Base-by-base conservation (phyloP, 176 grass and related monocot species). In the Stipa capillata region DNA sequence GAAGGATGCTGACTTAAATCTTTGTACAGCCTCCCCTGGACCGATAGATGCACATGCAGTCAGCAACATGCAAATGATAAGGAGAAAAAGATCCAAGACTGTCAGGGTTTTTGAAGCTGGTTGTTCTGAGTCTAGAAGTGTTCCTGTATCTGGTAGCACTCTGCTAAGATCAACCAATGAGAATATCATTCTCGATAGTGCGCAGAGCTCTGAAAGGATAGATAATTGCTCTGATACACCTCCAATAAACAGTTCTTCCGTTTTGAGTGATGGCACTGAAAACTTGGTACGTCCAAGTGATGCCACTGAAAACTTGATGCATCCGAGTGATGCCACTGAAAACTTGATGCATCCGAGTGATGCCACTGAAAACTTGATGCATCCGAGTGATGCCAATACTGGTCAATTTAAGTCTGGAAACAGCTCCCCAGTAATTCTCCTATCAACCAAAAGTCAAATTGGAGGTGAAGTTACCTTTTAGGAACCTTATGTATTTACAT, bases 21-120 rank as follows among this genome's bases (percentile, higher is more conserved):
- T 17, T 32, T 65, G 18, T 27, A 59, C 44, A 35, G 69, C 18
- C 27, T 68, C 78, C 47, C 55, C 37, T 41, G 18, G 48, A 65
- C 55, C 44, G 2, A 57, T 58, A 65, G 78, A 77, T 81, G 37
- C 49, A 56, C 64, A 77, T 85, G 64, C 77, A 41, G 47, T 76
- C 23, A 77, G 75, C 45, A 63, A 49, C 37, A 21, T 85, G 45
- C 77, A 70, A 4, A 54, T 74, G 31, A 44, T 41, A 65, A 89
- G 27, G 65, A 85, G 56, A 50, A 85, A 88, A 85, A 82, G 78
- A 67, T 79, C 86, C 29, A 85, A 51, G 69, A 85, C 79, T 1
- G 9, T 76, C 6, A 88, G 65, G 39, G 53, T 89, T 55, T 77
- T 71, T 63, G 87, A 89, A 56, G 28, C 42, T 77, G 82, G 44